Conservation (phyloP, 1,284 basidiomycete species). For the Hemileia vastatrix region DNA sequence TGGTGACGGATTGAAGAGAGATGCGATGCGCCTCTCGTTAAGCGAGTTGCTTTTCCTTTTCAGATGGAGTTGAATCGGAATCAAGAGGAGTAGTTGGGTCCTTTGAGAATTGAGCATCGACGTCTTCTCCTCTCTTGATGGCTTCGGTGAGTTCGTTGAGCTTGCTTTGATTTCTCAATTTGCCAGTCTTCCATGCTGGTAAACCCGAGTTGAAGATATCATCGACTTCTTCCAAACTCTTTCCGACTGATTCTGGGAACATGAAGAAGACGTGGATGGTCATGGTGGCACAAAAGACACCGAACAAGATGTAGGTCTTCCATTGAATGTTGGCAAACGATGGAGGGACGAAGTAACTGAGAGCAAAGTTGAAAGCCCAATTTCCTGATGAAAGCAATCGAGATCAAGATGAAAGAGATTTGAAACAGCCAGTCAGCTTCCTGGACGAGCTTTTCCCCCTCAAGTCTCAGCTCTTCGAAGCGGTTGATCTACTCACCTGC, state of each 20-base stretch:
- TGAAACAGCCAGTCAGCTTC: neutral
- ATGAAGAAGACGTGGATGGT: constrained; percentile 27
- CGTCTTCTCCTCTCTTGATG: constrained; percentile 15
- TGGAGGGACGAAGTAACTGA: too few species aligned
- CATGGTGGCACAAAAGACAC: constrained; percentile 26
- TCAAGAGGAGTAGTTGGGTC: neutral
- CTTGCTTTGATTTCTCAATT: constrained; percentile 6
- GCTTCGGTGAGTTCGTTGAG: constrained; percentile 14
- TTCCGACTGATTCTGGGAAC: constrained; percentile 24
- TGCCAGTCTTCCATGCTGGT: constrained; percentile 17
- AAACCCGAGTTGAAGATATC: constrained; percentile 9
- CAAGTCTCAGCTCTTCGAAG: too few species aligned
- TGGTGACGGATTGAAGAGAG: neutral
- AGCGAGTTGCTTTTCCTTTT: neutral
- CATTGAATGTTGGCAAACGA: too few species aligned
- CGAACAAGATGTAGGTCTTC: constrained; percentile 30
- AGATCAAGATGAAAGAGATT: neutral
- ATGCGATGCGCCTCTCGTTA: neutral
- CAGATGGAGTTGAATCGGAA: neutral
- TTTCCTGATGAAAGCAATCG: neutral
- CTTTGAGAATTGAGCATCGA: neutral
- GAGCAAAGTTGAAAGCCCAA: too few species aligned
- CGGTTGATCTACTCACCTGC: too few species aligned
- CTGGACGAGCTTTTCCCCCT: too few species aligned
- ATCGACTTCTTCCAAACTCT: constrained; percentile 13